Base-by-base conservation (phyloP, 352 stramenopile species). In the Globisporangium paroecandrum region DNA sequence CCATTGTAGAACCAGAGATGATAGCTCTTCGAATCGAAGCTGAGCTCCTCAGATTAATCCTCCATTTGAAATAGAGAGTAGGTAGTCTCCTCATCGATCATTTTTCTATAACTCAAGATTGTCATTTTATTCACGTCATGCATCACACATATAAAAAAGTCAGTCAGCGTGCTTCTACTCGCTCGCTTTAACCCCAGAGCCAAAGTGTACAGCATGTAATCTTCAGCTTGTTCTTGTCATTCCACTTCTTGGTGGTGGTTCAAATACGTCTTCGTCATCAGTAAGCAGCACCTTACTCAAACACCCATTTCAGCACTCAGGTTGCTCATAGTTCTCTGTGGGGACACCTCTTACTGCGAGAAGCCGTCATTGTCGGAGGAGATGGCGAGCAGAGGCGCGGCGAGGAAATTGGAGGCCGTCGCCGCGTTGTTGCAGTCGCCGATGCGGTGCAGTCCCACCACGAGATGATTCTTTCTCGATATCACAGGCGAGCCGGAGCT, bases 391-490 rank as follows among this genome's bases (percentile, higher is more conserved):
- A 81, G 70, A 20, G 66, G 64, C 29, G 32, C 58, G 13, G 60
- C 43, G 18, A 81, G 62, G 27, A 64, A 53, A 22, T 62, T 62
- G 20, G 64, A 69, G 13, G 55, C 46, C 7, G 74, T 81, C 8
- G 62, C 75, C 18, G 73, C 75, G 74, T 80, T 78, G 65, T 83
- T 75, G 66, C 72, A 80, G 65, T 74, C 71, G 36, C 76, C 76
- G 32, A 77, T 78, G 53, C 73, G 71, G 65, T 83, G 77, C 18
- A 83, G 57, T 0, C 68, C 74, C n/a, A 81, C 66, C 25, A 81
- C 77, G 1, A 64, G 15, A 64, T 81, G 67, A 56, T 69, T 69
- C 13, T 27, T 53, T 22, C 41, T 54, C 20, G 55, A 62, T 57
- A 81, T 64, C 38, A 79, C 73, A 4, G 73, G 71, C n/a, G 70